Evolutionary conservation across 2,329 filamentous ascomycete genomes (phyloP), one percentile per base, ranked within the genome.

Genomic region (Apiospora sp.): DNA sequence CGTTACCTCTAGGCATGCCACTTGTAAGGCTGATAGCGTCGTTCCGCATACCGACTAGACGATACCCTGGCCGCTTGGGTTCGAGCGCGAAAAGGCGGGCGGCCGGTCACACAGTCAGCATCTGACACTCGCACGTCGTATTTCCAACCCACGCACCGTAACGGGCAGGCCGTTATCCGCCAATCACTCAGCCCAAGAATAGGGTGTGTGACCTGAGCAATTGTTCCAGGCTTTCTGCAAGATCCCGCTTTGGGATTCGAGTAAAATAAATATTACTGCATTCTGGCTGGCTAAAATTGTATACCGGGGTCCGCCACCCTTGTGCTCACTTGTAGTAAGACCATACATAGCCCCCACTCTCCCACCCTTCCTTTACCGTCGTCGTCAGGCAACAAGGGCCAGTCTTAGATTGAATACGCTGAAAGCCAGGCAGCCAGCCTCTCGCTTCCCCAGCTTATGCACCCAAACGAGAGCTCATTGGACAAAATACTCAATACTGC

Each of bases 101-200:
- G 46, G 30, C 22, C 58, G 58, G 58, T 64, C 58, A 64, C 30
- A 41, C 58, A 37, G 58, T 64, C 58, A 64, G 58, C 58, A 64
- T 41, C 58, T 64, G 58, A 64, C 58, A 37, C 54, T 37, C 54
- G 54, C 54, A 30, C 30, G 30, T 37, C 54, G 54, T 61, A 37
- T 37, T 30, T 37, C 30, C 27, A n/a, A 37, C 10, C 19, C 10
- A 22, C n/a, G 41, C 37, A 41, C 58, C 34, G 58, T 64, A 14
- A 64, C 58, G 58, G 58, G 10, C 19, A 64, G 58, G 34, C 58
- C 58, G 30, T 41, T 37, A 64, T 64, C 34, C 34, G 30, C 34
- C 58, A 41, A 64, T 64, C 58, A 64, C n/a, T 64, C 22, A 19
- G 22, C 14, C 8, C 14, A 58, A 22, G 13, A 22, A 22, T 30